phyloP scores from a whole-genome alignment of 2,329 filamentous ascomycete genomes.

The Bipolaris bicolor region DNA sequence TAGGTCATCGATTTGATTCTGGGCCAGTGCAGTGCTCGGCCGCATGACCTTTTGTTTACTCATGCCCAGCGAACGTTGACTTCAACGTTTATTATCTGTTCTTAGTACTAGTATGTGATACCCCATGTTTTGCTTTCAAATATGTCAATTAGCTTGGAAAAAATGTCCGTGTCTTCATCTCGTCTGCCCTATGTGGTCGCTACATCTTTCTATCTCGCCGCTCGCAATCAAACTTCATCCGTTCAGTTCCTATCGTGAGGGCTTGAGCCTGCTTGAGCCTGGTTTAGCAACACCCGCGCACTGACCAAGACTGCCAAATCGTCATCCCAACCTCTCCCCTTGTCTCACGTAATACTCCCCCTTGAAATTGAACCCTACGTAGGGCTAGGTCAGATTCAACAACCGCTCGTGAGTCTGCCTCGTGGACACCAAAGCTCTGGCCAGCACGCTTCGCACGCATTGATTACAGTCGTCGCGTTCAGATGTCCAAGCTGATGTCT shows the following conservation, averaged over 20 bases:
- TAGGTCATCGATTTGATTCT: neutral
- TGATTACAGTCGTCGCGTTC: too few relatives aligned
- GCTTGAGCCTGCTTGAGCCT: neutral
- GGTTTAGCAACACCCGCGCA: neutral
- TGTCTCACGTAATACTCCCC: neutral
- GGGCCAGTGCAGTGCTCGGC: neutral
- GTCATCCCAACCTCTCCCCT: neutral
- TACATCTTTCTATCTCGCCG: neutral
- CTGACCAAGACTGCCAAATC: neutral
- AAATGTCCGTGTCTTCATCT: neutral
- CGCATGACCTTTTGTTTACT: neutral
- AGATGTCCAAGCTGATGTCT: too few relatives aligned
- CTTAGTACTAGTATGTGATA: slow-evolving; percentile 10
- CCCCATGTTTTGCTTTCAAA: slow-evolving; percentile 4
- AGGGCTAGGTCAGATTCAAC: too few relatives aligned
- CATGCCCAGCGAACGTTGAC: neutral
- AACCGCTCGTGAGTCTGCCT: neutral
- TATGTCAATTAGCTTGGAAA: neutral
- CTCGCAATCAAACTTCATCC: neutral
- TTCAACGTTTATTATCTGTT: neutral
- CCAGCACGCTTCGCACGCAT: too few relatives aligned
- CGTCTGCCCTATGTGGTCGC: too few relatives aligned
- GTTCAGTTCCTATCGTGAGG: neutral
- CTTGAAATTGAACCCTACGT: too few relatives aligned
- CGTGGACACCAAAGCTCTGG: too few relatives aligned